Evolutionary conservation across 2,329 filamentous ascomycete species (phyloP), one percentile per base, ranked within the genome.

Genomic region (Exserohilum rostratum): DNA sequence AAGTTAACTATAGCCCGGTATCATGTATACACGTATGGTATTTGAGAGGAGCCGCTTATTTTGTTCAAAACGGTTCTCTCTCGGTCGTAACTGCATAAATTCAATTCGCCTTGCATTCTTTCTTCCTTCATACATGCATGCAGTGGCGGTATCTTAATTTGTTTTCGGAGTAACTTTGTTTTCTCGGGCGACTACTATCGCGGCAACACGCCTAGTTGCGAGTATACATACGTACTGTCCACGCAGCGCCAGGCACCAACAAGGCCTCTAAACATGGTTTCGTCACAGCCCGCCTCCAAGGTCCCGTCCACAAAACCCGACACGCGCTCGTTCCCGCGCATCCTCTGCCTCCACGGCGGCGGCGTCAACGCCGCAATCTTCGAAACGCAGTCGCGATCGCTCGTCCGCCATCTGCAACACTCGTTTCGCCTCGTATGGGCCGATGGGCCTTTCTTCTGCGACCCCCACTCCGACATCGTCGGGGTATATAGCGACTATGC

Each of bases 291-390:
- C 31, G 46, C 33, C 15, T 61, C 65, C n/a, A 70, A 64, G 20
- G 57, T 70, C 42, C 69, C 67, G 10, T n/a, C 60, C 13, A 58
- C 53, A 18, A 62, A 58, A 30, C 65, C 71, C 9, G 65, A 70
- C 53, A 64, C 70, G 20, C 64, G 38, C 12, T 40, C 49, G 10
- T 68, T 80, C 35, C 89, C 89, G 3, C 87, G 89, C 55, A 85
- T 93, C 62, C 86, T 93, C 63, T 92, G 89, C 75, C 85, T 93
- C n/a, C 90, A 93, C 73, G 90, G 90, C 70, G 90, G 89, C 65
- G 90, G 90, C 57, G 86, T 87, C 60, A 91, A 89, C 67, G 86
- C 82, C n/a, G 70, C 80, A 35, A 85, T 91, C 71, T 92, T 92
- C 78, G 78, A 82, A 57, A 72, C 82, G 10, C 90, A 93, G 76